These are phyloP conservation scores for Coprinopsis strossmayeri DNA, from an alignment of 768 basidiomycete genomes.

Conservation along the genomic window DNA sequence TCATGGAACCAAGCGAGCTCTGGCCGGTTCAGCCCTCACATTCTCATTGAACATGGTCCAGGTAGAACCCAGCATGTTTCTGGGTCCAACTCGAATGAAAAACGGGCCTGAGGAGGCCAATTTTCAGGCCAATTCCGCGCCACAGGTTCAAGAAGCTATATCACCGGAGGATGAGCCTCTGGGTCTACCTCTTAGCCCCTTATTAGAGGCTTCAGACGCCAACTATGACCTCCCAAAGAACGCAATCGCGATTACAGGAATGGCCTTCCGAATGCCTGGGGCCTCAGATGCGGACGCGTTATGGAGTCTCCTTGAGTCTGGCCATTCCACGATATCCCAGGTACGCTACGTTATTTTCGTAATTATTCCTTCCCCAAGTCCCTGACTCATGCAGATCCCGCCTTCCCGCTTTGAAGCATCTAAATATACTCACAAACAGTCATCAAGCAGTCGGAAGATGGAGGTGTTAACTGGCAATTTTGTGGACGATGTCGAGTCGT, in stretches of 20 bases:
- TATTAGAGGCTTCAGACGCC: too few species aligned
- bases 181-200: too few species aligned
- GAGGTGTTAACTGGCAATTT: conserved; percentile 60
- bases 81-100: too few species aligned
- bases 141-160: too few species aligned
- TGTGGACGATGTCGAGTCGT: conserved; percentile 45
- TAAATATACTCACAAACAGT: too few species aligned
- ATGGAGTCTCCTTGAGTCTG: conserved; percentile 55
- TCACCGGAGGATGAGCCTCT: too few species aligned
- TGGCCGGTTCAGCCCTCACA: too few species aligned
- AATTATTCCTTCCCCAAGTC: conserved; percentile 6
- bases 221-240: conserved; percentile 19
- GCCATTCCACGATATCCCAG: conserved; percentile 49
- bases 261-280: conserved; percentile 58
- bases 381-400: conserved; percentile 51
- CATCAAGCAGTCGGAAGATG: conserved; percentile 40
- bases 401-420: conserved; percentile 51
- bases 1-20: neutral
- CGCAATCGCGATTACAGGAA: conserved; percentile 66
- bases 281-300: conserved; percentile 40
- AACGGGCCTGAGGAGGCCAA: neutral
- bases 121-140: too few species aligned
- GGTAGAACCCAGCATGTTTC: too few species aligned
- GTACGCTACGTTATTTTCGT: conserved; percentile 26
- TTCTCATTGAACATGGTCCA: too few species aligned